A percentile compares a stretch with the other conserved stretches of the same genome.
These are phyloP conservation scores for Trametes elegans DNA, from an alignment of 768 basidiomycete species.

Conservation along the genomic window DNA sequence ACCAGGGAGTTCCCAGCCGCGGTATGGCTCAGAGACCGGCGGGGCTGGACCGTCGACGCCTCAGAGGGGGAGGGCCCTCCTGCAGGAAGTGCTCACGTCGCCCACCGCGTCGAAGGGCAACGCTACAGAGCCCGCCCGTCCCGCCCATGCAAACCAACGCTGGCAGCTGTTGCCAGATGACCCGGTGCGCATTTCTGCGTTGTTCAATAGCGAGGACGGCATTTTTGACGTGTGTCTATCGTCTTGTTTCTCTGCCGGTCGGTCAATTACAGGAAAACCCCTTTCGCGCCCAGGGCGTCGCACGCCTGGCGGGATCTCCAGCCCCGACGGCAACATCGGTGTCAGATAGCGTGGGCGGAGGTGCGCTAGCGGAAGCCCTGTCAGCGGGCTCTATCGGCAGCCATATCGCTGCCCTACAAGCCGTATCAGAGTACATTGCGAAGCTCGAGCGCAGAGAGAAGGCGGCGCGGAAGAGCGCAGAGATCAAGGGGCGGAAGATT, in stretches of 20 bases:
- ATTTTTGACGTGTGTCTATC: conserved; percentile 10
- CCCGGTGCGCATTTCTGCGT: conserved; percentile 17
- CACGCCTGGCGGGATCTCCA: neutral
- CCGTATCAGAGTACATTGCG: conserved; percentile 30
- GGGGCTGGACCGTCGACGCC: conserved; percentile 6
- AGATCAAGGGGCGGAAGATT: conserved; percentile 19
- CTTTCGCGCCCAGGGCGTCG: conserved; percentile 9
- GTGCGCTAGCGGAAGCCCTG: conserved; percentile 3
- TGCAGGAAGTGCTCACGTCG: neutral
- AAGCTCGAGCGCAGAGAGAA: conserved; percentile 39
- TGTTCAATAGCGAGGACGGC: neutral
- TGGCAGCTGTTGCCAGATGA: conserved; percentile 19
- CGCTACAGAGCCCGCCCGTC: neutral
- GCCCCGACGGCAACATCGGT: conserved; percentile 3
- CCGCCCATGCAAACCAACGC: neutral
- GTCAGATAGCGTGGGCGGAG: conserved; percentile 3
- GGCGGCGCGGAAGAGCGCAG: conserved; percentile 36
- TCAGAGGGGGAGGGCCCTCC: neutral
- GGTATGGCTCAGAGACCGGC: neutral
- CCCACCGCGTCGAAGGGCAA: conserved; percentile 13
- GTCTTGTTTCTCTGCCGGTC: conserved; percentile 1
- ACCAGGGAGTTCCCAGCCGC: conserved; percentile 18
- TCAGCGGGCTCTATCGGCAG: conserved; percentile 29
- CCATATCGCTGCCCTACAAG: conserved; percentile 18
- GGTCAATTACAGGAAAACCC: conserved; percentile 19